These are phyloP conservation scores for Acidomyces sp. DNA, from an alignment of 495 filamentous ascomycete genomes.

Conservation along the genomic window DNA sequence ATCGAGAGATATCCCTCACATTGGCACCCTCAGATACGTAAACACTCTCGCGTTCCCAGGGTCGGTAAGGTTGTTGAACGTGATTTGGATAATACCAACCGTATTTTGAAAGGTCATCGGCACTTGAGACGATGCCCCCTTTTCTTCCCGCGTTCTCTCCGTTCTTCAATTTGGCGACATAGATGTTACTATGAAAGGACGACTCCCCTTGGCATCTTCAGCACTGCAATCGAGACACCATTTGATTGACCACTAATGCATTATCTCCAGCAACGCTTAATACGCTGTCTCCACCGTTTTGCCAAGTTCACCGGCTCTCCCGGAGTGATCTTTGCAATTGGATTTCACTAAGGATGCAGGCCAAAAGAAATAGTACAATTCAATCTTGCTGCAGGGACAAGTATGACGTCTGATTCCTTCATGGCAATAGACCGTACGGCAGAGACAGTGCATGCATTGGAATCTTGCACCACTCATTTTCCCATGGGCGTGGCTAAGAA, in stretches of 20 bases:
- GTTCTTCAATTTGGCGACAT: conserved; percentile 38
- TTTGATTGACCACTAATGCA: conserved; percentile 38
- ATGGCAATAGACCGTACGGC: conserved; percentile 47
- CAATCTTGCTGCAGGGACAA: conserved; percentile 47
- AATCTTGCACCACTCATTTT: conserved; percentile 48
- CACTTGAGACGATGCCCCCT: conserved; percentile 24
- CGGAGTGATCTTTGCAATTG: conserved; percentile 42
- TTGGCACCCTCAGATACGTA: conserved; percentile 56
- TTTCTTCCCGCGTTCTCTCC: conserved; percentile 32
- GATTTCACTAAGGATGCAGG: conserved; percentile 43
- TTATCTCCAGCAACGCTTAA: conserved; percentile 44
- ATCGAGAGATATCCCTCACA: conserved; percentile 56
- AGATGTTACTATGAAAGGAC: conserved; percentile 26
- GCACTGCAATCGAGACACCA: conserved; percentile 28
- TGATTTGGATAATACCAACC: conserved; percentile 40
- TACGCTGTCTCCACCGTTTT: conserved; percentile 35
- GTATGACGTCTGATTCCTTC: conserved; percentile 44
- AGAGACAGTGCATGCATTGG: conserved; percentile 41
- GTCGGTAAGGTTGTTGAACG: conserved; percentile 28
- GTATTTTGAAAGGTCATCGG: conserved; percentile 43
- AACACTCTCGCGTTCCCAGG: conserved; percentile 33
- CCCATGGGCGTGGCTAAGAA: conserved; percentile 55
- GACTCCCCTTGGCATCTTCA: conserved; percentile 34
- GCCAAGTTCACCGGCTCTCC: conserved; percentile 49
- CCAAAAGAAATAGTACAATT: conserved; percentile 58